phyloP scores from a whole-genome alignment of 345 rosid genomes.

The Hibiscus tridactylites region DNA sequence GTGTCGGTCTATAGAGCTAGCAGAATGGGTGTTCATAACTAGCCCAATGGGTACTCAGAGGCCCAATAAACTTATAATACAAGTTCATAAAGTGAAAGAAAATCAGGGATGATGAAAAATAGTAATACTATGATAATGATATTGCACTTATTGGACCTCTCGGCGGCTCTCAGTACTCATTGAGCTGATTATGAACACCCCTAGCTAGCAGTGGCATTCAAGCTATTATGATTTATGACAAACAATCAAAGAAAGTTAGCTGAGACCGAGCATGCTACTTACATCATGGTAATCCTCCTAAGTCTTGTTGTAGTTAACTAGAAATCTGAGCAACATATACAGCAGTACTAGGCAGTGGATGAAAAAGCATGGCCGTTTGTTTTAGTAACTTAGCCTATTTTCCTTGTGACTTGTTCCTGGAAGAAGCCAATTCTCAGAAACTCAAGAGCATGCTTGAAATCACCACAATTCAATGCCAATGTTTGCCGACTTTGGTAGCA shows the following conservation, averaged over 20 bases:
- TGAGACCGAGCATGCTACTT: slow-evolving; percentile 22
- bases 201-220: slow-evolving; percentile 40
- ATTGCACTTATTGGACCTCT: no score
- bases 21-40: no score
- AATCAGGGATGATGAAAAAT: no score
- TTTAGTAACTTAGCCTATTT: neutral
- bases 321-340: neutral
- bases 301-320: neutral
- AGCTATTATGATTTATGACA: slow-evolving; percentile 61
- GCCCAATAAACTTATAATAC: no score
- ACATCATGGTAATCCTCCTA: neutral
- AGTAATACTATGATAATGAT: no score
- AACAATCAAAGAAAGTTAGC: slow-evolving; percentile 50
- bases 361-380: neutral
- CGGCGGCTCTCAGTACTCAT: no score
- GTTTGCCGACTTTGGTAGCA: neutral
- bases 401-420: neutral
- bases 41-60: no score
- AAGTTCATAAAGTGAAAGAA: no score
- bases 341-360: neutral
- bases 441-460: neutral
- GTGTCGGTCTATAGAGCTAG: no score
- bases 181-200: no score
- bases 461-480: neutral
- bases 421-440: neutral